phyloP scores from a whole-genome alignment of 2,329 filamentous ascomycete species.

The Elsinoe perseae region DNA sequence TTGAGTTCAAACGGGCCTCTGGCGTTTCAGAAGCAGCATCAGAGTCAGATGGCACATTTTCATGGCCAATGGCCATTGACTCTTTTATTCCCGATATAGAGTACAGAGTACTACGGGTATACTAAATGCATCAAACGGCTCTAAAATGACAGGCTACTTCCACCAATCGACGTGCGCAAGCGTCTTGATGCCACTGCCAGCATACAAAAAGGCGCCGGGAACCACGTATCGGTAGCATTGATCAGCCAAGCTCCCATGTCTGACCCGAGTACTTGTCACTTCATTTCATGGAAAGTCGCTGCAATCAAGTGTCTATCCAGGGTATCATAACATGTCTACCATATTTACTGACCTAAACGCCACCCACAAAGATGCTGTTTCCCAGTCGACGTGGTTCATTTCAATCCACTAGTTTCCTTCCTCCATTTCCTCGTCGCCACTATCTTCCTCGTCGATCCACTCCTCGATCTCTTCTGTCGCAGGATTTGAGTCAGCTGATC shows the following conservation, averaged over 20 bases:
- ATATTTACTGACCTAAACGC: background rate
- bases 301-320: background rate
- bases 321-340: background rate
- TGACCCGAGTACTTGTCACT: too few species aligned
- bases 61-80: slow-evolving; percentile 15
- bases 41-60: slow-evolving; percentile 16
- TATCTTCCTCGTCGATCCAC: slow-evolving; percentile 30
- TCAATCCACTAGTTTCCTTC: background rate
- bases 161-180: too few species aligned
- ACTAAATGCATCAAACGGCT: slow-evolving; percentile 15
- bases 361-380: background rate
- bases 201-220: too few species aligned
- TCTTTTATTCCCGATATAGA: slow-evolving; percentile 11
- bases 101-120: slow-evolving; percentile 13
- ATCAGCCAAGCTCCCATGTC: too few species aligned
- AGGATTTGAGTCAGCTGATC: slow-evolving; percentile 35
- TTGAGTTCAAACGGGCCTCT: slow-evolving; percentile 14
- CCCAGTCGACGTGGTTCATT: background rate
- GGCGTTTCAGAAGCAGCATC: slow-evolving; percentile 17
- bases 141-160: background rate
- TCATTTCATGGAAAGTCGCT: too few species aligned
- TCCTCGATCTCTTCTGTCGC: slow-evolving; percentile 37
- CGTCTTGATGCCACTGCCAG: too few species aligned
- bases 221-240: too few species aligned
- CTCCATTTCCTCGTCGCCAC: slow-evolving; percentile 29